A percentile compares a stretch with the other conserved stretches of the same genome.
phyloP scores from a whole-genome alignment of 2,329 filamentous ascomycete species.

The Penicillium expansum region DNA sequence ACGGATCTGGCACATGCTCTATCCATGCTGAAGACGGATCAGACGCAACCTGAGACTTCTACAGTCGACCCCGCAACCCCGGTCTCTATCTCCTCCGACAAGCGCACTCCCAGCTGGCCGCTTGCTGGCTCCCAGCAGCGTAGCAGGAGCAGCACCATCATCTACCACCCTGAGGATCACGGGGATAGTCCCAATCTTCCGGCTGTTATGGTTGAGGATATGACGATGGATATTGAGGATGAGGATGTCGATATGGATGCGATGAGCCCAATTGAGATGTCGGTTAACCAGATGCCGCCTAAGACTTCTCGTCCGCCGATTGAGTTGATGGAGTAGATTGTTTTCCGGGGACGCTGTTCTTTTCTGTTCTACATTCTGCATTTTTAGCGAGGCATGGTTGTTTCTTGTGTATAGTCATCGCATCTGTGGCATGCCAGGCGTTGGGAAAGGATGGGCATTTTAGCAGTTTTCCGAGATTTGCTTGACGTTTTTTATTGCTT shows the following conservation, averaged over 20 bases:
- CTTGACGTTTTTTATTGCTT: neutral
- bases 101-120: constrained; percentile 34
- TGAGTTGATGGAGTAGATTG: constrained; percentile 51
- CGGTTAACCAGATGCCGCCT: constrained; percentile 44
- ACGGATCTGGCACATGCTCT: constrained; percentile 59
- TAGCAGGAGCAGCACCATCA: constrained; percentile 57
- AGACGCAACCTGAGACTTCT: constrained; percentile 9
- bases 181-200: constrained; percentile 59
- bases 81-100: constrained; percentile 35
- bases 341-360: neutral
- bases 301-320: constrained; percentile 57
- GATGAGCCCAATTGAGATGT: constrained; percentile 43
- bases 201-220: constrained; percentile 64
- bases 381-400: constrained; percentile 19
- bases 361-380: constrained; percentile 5
- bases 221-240: constrained; percentile 43
- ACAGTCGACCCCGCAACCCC: constrained; percentile 33
- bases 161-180: constrained; percentile 63
- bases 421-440: constrained; percentile 16
- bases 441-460: constrained; percentile 14
- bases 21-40: constrained; percentile 46
- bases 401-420: constrained; percentile 14
- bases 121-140: constrained; percentile 32
- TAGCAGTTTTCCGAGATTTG: neutral
- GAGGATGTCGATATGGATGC: constrained; percentile 49